Evolutionary conservation across 352 stramenopile species (phyloP).

Genomic region (Blastocystis sp.): DNA sequence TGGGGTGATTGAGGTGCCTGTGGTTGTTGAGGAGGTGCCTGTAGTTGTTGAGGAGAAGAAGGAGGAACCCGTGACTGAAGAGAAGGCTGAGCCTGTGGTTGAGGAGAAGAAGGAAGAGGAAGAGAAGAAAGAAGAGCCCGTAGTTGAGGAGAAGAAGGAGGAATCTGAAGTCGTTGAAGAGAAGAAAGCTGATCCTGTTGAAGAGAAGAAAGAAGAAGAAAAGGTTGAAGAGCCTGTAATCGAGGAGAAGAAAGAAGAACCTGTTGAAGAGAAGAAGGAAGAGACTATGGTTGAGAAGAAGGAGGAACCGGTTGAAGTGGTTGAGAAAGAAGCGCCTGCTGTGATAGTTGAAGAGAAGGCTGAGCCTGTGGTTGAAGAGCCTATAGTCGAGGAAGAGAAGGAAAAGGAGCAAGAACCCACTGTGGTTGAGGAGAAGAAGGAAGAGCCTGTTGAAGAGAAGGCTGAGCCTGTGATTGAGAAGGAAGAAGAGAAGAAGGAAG

Average conservation of each 20-base stretch:
- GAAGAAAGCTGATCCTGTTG: background rate
- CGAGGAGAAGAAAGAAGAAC: background rate
- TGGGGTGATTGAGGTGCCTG: background rate
- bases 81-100: background rate
- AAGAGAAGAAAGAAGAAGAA: background rate
- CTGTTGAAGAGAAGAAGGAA: background rate
- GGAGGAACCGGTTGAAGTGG: background rate
- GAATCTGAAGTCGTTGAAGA: background rate
- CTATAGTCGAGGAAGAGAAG: background rate
- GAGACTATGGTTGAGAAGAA: background rate
- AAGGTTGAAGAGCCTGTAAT: background rate
- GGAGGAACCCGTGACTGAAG: background rate
- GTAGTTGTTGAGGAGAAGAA: background rate
- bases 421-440: background rate
- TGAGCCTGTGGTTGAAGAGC: background rate
- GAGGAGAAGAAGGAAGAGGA: background rate
- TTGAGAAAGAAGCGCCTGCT: background rate
- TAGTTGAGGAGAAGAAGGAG: background rate
- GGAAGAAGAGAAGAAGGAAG: background rate
- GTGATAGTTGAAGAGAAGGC: background rate
- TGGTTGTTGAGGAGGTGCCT: background rate
- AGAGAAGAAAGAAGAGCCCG: background rate
- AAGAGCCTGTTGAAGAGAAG: slow-evolving; percentile 32
- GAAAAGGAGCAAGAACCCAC: background rate
- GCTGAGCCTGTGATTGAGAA: background rate